These are phyloP conservation scores for Punica granatum DNA, from an alignment of 345 rosid species.

Conservation along the genomic window DNA sequence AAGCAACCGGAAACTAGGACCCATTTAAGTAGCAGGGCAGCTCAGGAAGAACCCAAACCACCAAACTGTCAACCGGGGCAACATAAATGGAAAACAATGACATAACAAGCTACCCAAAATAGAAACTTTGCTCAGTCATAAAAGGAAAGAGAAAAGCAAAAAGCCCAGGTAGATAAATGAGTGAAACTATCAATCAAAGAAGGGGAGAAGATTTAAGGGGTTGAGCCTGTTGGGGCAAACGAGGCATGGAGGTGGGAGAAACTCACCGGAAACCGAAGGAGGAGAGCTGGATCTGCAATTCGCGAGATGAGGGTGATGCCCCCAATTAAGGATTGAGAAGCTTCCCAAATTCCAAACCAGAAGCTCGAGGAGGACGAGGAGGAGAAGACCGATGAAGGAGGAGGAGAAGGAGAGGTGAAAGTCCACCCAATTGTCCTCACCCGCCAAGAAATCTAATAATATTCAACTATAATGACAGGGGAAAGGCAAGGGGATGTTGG, in stretches of 20 bases:
- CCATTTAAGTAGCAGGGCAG: constrained; percentile 4
- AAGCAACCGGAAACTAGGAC: background rate
- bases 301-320: background rate
- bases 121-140: background rate
- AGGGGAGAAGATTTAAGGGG: background rate
- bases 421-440: background rate
- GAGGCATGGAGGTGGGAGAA: background rate
- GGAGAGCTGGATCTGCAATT: background rate
- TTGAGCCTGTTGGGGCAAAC: background rate
- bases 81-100: background rate
- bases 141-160: background rate
- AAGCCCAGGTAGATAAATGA: background rate
- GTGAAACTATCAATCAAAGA: background rate
- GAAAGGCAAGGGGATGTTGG: background rate
- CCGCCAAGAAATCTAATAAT: background rate
- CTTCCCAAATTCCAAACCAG: background rate
- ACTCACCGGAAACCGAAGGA: background rate
- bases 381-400: background rate
- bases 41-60: background rate
- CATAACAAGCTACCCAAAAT: background rate
- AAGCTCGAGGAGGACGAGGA: background rate
- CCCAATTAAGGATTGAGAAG: background rate
- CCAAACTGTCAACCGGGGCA: constrained; percentile 5
- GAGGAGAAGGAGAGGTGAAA: background rate
- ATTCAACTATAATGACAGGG: background rate